Percentiles rank a stretch among this genome's conserved stretches.
These are phyloP conservation scores for Acanthamoeba healyi DNA, from an alignment of 208 protist genomes.

Conservation along the genomic window DNA sequence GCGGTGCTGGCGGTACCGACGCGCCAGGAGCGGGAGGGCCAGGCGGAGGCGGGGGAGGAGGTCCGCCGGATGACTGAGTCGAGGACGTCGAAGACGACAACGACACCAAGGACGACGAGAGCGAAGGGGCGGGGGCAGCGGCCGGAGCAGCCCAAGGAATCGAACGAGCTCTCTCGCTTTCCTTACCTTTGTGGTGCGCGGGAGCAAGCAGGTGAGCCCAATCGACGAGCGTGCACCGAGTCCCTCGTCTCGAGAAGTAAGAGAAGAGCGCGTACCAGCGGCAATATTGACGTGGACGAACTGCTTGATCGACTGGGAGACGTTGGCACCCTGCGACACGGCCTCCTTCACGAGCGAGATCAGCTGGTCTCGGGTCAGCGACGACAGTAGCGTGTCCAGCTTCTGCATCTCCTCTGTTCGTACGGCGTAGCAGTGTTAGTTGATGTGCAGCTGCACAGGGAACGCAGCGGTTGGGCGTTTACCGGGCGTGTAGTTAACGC, in stretches of 20 bases:
- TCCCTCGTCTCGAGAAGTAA: too few relatives aligned
- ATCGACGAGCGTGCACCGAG: too few relatives aligned
- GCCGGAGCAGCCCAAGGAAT: neutral
- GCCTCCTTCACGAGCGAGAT: slow-evolving; percentile 23
- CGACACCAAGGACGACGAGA: neutral
- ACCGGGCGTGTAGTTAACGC: neutral
- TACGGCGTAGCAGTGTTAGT: neutral
- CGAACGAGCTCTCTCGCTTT: neutral
- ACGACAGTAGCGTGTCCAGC: neutral
- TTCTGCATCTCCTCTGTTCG: slow-evolving; percentile 5
- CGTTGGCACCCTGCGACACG: neutral
- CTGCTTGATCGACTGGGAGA: neutral
- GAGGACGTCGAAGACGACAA: neutral
- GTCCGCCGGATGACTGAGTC: neutral
- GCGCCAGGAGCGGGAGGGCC: neutral
- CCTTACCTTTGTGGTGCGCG: neutral
- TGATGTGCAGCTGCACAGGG: too few relatives aligned
- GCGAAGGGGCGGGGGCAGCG: neutral
- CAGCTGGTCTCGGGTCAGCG: neutral
- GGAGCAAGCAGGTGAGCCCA: too few relatives aligned
- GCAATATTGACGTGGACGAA: slow-evolving; percentile 8
- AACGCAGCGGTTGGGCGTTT: too few relatives aligned
- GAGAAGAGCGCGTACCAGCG: neutral
- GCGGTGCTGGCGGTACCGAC: neutral
- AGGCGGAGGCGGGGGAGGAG: neutral